Evolutionary conservation across 306 rosid species (phyloP).

Genomic region (Datisca glomerata): DNA sequence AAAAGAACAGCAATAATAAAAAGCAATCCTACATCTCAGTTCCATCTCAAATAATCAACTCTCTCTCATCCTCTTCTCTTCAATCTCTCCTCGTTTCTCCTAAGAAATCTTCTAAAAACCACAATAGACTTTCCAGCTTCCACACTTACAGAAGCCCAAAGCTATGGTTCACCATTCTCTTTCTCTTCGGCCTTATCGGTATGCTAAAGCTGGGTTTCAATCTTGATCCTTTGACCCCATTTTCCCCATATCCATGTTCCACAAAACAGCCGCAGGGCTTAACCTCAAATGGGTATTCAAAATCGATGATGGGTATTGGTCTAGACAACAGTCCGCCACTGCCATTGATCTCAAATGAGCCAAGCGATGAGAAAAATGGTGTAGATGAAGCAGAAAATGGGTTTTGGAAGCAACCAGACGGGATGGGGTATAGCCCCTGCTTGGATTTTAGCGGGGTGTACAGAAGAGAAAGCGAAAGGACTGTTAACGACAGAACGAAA

Average conservation of each 20-base stretch:
- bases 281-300: constrained; percentile 20
- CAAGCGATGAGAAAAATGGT: constrained; percentile 16
- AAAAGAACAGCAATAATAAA: constrained; percentile 47
- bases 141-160: constrained; percentile 26
- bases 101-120: constrained; percentile 51
- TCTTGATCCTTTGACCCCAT: constrained; percentile 26
- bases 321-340: constrained; percentile 7
- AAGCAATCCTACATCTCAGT: constrained; percentile 75
- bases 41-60: constrained; percentile 85
- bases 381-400: constrained; percentile 16
- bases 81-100: constrained; percentile 76
- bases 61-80: constrained; percentile 73
- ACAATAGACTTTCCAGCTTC: constrained; percentile 13
- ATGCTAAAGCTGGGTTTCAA: constrained; percentile 45
- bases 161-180: constrained; percentile 43
- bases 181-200: constrained; percentile 47
- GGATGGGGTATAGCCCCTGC: constrained; percentile 76
- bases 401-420: constrained; percentile 89
- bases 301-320: constrained; percentile 13
- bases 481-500: constrained; percentile 45
- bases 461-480: constrained; percentile 29
- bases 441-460: constrained; percentile 52
- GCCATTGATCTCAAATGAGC: constrained; percentile 21
- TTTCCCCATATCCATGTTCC: constrained; percentile 42
- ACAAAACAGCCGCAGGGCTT: constrained; percentile 16